Percentiles rank a stretch among this genome's conserved stretches.
Evolutionary conservation across 495 filamentous ascomycete genomes (phyloP).

Genomic region (Trichoderma asperelloides): DNA sequence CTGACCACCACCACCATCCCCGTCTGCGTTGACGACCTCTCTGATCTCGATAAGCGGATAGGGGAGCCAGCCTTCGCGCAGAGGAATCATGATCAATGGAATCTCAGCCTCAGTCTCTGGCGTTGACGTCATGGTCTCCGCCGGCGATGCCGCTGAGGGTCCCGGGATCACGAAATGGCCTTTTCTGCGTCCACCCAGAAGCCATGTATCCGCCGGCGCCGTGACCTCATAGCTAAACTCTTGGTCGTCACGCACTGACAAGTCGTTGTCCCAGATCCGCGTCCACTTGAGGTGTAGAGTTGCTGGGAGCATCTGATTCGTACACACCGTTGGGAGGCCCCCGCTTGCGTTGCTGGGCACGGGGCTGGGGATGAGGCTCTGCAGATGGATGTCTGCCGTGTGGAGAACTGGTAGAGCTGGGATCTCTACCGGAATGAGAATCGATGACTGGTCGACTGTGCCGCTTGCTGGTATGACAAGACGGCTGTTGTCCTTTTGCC

Average conservation of each 20-base stretch:
- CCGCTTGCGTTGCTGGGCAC: slow-evolving; percentile 16
- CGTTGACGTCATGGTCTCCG: slow-evolving; percentile 33
- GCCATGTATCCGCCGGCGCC: slow-evolving; percentile 67
- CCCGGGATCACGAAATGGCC: slow-evolving; percentile 60
- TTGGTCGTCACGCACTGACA: slow-evolving; percentile 38
- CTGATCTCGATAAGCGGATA: slow-evolving; percentile 75
- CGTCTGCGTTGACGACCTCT: slow-evolving; percentile 28
- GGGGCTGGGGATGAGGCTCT: slow-evolving; percentile 22
- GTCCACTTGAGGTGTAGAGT: slow-evolving; percentile 69
- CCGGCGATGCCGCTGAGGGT: slow-evolving; percentile 15
- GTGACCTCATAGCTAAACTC: slow-evolving; percentile 82
- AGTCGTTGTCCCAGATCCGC: slow-evolving; percentile 57
- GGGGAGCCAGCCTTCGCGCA: slow-evolving; percentile 64
- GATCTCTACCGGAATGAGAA: slow-evolving; percentile 74
- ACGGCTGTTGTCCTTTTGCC: slow-evolving; percentile 28
- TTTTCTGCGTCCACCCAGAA: slow-evolving; percentile 71
- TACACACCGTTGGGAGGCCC: slow-evolving; percentile 36
- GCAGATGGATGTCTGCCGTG: slow-evolving; percentile 64
- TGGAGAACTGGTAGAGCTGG: slow-evolving; percentile 77
- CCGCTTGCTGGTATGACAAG: slow-evolving; percentile 20
- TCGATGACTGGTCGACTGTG: slow-evolving; percentile 29
- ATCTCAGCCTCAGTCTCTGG: slow-evolving; percentile 38
- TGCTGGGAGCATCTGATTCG: slow-evolving; percentile 63
- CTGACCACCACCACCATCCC: slow-evolving; percentile 4
- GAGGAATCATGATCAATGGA: slow-evolving; percentile 65